Evolutionary conservation across 768 basidiomycete genomes (phyloP), one percentile per base, ranked within the genome.

Genomic region (Cubamyces sp.): DNA sequence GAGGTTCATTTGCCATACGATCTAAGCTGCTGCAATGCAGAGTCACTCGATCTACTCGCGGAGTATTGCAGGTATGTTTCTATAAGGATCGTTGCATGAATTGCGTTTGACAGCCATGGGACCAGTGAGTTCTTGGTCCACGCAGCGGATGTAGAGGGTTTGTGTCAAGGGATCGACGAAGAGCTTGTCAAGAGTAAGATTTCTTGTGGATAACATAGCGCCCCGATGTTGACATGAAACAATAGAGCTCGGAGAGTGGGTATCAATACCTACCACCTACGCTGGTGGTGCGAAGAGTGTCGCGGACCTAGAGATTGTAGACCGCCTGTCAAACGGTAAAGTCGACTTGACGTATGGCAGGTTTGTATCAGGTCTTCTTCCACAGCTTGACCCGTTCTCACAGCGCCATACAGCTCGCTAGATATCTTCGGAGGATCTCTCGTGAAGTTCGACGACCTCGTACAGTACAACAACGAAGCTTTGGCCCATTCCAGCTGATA

Each of bases 61-160:
- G 76, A 86, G 68, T 87, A 94, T 72, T 97, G 94, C 81, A 92
- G 89, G 92, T 87, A 40, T 63, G 74, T 67, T n/a, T n/a, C n/a
- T n/a, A 19, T 12, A 25, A 14, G 15, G 15, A 42, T 30, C 8
- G 25, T n/a, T 23, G 11, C 28, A 39, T 16, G 47, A 4, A 21
- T 28, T 6, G 7, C 5, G 3, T n/a, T 21, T 45, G 11, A 34
- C 34, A 9, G 4, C 5, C 15, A 39, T 14, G 5, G 25, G 2
- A 28, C 5, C 45, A 69, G 95, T 66, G 97, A 98, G 72, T 92
- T 99, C 66, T 77, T 99, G 46, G 82, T 99, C 26, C 97, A 99
- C 74, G 96, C 97, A 0, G 97, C 97, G n/a, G 97, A 98, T 66
- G 96, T 99, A 9, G 97, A 99, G 74, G 97, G 97, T 0, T 77